Base-by-base conservation (phyloP, 768 basidiomycete species). In the Trametes punicea region DNA sequence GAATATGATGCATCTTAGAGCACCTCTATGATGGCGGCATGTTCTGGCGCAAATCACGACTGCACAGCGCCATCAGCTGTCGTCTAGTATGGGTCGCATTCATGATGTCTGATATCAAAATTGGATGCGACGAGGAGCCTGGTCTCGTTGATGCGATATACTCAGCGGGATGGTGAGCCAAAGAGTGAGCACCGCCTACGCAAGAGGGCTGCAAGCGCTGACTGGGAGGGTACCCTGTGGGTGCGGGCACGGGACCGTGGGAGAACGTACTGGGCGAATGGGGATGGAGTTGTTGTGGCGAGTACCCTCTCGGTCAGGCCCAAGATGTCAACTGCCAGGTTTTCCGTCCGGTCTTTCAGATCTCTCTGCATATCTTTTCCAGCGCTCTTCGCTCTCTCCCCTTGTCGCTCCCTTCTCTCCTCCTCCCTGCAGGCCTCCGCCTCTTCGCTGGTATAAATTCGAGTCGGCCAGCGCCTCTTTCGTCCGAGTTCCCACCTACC, bases 141-240 rank as follows among this genome's bases (percentile, higher is more conserved):
- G n/a, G n/a, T n/a, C n/a, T n/a, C n/a, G n/a, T n/a, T n/a, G n/a
- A n/a, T n/a, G n/a, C n/a, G n/a, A n/a, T n/a, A n/a, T n/a, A n/a
- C n/a, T n/a, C n/a, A n/a, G n/a, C n/a, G n/a, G n/a, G n/a, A n/a
- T n/a, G n/a, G n/a, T n/a, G n/a, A n/a, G n/a, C n/a, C n/a, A n/a
- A n/a, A n/a, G n/a, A n/a, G n/a, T n/a, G n/a, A n/a, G n/a, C n/a
- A n/a, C n/a, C n/a, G n/a, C n/a, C n/a, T n/a, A n/a, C n/a, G n/a
- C n/a, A n/a, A n/a, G n/a, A n/a, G n/a, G n/a, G n/a, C n/a, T n/a
- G n/a, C n/a, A 54, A 25, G 48, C 57, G 57, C 57, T 47, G 48
- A 59, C 57, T 16, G 27, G 52, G 40, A 59, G 40, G 57, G 57
- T 59, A 53, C 57, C 57, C 47, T 40, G 40, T 54, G 52, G 52